Percentiles rank a stretch among this genome's conserved stretches.
Conservation (phyloP, 2,329 filamentous ascomycete species). For the Chalara sp. region DNA sequence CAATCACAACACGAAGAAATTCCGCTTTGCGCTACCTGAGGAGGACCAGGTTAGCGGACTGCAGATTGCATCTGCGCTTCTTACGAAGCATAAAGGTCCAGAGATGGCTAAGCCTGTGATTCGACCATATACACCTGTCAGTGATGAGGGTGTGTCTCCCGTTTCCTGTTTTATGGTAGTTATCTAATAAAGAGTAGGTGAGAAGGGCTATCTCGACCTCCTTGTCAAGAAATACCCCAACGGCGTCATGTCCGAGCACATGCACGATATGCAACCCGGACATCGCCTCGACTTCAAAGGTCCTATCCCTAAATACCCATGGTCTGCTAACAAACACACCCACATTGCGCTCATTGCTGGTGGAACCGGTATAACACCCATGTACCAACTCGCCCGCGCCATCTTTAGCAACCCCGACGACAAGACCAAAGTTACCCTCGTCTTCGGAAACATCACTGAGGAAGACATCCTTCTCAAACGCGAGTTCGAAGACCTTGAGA, state of each 20-base stretch:
- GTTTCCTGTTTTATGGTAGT: not conserved
- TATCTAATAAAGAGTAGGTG: slow-evolving; percentile 40
- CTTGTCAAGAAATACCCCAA: slow-evolving; percentile 87
- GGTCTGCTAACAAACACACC: slow-evolving; percentile 85
- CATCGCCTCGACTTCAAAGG: slow-evolving; percentile 90
- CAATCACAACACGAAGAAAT: slow-evolving; percentile 92
- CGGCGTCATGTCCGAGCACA: slow-evolving; percentile 85
- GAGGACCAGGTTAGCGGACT: slow-evolving; percentile 79
- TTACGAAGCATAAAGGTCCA: slow-evolving; percentile 88
- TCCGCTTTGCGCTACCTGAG: slow-evolving; percentile 83
- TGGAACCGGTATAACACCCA: slow-evolving; percentile 95
- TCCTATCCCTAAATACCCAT: slow-evolving; percentile 88
- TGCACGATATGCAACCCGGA: slow-evolving; percentile 76
- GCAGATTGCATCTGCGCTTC: slow-evolving; percentile 72
- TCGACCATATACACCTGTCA: slow-evolving; percentile 87
- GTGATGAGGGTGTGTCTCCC: slow-evolving; percentile 61
- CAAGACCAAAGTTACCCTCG: slow-evolving; percentile 93
- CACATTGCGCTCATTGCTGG: slow-evolving; percentile 87
- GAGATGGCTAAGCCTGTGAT: slow-evolving; percentile 79
- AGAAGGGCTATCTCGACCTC: slow-evolving; percentile 77
- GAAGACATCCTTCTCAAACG: slow-evolving; percentile 87
- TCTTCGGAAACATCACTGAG: slow-evolving; percentile 86
- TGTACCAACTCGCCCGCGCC: slow-evolving; percentile 87
- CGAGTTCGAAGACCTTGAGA: slow-evolving; percentile 82
- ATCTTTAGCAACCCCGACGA: slow-evolving; percentile 97